Conservation (phyloP, 306 rosid species). For the Mimosa bimucronata region DNA sequence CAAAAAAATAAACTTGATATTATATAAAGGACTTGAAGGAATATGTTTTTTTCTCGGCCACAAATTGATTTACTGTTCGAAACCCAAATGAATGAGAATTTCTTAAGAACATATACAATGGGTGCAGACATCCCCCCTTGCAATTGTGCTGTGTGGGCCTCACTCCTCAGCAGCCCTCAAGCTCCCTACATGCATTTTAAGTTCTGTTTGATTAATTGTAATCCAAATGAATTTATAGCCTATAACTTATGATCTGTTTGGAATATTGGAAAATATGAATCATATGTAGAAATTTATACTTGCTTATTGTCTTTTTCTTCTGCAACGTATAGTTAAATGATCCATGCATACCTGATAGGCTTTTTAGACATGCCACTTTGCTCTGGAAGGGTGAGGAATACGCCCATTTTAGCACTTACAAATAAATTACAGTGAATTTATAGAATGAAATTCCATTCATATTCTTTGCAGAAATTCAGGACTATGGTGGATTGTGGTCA, state of each 20-base stretch:
- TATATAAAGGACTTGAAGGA: too few species aligned
- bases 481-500: not conserved
- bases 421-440: not conserved
- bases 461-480: not conserved
- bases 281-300: not conserved
- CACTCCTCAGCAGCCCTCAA: not conserved
- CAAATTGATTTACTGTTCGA: not conserved
- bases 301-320: not conserved
- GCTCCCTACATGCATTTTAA: not conserved
- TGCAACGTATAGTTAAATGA: not conserved
- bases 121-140: not conserved
- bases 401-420: not conserved
- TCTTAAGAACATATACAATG: not conserved
- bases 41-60: not conserved
- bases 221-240: not conserved
- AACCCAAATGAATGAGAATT: not conserved
- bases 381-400: not conserved
- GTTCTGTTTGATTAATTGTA: constrained; percentile 9
- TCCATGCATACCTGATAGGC: not conserved
- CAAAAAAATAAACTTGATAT: too few species aligned
- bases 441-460: not conserved
- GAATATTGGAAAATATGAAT: constrained; percentile 22
- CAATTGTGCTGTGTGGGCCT: not conserved
- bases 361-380: not conserved
- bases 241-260: not conserved